These are phyloP conservation scores for Mortierella sp. DNA, from an alignment of 371 early-diverging fungal genomes.

Conservation along the genomic window DNA sequence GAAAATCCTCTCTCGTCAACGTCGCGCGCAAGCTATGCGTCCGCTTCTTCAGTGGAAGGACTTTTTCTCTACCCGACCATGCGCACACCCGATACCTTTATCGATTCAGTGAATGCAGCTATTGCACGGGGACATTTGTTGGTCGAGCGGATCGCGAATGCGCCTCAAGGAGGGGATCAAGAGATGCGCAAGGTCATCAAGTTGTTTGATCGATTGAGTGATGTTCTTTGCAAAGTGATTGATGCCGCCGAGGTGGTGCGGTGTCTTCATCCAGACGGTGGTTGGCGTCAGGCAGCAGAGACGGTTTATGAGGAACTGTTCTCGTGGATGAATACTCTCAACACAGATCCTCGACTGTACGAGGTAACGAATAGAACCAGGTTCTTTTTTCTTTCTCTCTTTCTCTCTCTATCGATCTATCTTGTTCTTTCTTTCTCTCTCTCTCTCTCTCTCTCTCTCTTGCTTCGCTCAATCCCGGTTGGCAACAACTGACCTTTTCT, in stretches of 20 bases:
- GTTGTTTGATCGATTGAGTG: slow-evolving; percentile 89
- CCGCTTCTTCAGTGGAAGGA: slow-evolving; percentile 22
- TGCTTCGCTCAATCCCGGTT: too few relatives aligned
- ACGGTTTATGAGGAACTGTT: slow-evolving; percentile 65
- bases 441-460: neutral
- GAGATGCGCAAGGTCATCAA: slow-evolving; percentile 82
- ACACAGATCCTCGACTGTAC: slow-evolving; percentile 79
- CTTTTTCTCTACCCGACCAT: slow-evolving; percentile 43
- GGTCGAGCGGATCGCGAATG: slow-evolving; percentile 68
- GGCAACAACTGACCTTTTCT: neutral
- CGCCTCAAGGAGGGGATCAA: slow-evolving; percentile 61
- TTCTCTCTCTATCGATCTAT: neutral
- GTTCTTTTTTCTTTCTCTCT: neutral
- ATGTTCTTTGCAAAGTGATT: slow-evolving; percentile 89
- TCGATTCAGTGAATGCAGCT: slow-evolving; percentile 52
- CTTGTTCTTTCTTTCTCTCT: neutral
- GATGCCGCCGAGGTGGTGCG: slow-evolving; percentile 95
- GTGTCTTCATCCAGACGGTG: slow-evolving; percentile 58
- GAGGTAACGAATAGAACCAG: slow-evolving; percentile 55
- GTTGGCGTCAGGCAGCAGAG: slow-evolving; percentile 46
- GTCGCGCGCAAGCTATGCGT: slow-evolving; percentile 25
- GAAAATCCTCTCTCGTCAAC: slow-evolving; percentile 25
- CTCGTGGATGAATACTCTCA: slow-evolving; percentile 91
- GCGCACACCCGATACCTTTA: slow-evolving; percentile 37
- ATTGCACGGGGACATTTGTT: slow-evolving; percentile 62